Evolutionary conservation across 116 monocot genomes (phyloP), one percentile per base, ranked within the genome.

Genomic region (Trichopus zeylanicus): DNA sequence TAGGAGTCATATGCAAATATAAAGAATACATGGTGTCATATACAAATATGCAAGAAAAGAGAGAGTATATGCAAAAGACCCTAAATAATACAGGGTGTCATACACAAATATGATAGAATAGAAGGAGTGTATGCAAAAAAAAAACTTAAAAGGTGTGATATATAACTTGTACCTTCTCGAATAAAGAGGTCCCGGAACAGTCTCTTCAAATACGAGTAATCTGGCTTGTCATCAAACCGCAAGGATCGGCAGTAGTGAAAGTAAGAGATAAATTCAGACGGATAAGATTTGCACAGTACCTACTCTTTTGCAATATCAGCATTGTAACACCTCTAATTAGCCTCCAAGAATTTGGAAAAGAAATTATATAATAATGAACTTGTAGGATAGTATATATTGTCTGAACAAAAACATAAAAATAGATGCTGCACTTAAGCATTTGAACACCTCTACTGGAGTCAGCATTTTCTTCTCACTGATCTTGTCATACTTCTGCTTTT

Each of bases 391-490:
- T 42, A 42, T 18, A 13, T 42, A 42, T 42, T 42, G 42, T 13
- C 4, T n/a, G 13, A 13, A 0, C 3, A 16, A 4, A 42, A 42
- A n/a, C 5, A 51, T 51, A 15, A 15, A 54, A 54, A 54, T 15
- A 28, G 28, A 54, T 13, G 2, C 7, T 28, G 27, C 8, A 30
- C 53, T 26, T 19, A 2, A 27, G 26, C 30, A 42, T n/a, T 42
- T 16, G 18, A 30, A 3, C 63, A 93, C 93, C 88, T 93, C 93
- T 28, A 85, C 63, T 46, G 93, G 75, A 66, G 88, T 93, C 10
- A 85, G 79, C 85, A 82, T 82, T 80, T 93, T 93, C 85, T 93
- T 93, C 73, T 93, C 93, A 70, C 88, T 88, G 63, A 93, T 93
- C 60, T 80, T 93, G 60, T 88, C 88, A 70, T 93, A 93, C 48